Evolutionary conservation across 129 eudicot genomes (phyloP).

Genomic region (Flaveria robusta): DNA sequence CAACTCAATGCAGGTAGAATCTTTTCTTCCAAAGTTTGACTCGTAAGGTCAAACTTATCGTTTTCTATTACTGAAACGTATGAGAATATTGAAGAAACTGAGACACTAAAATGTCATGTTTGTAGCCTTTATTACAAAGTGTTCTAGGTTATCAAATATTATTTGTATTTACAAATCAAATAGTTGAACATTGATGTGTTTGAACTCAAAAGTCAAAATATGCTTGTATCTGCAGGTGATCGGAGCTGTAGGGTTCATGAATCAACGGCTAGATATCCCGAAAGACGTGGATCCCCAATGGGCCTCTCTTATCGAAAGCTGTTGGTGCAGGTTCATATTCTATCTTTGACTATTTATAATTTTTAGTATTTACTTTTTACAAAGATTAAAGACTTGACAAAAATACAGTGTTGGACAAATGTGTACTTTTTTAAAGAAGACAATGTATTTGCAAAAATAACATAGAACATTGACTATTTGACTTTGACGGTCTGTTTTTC

Average conservation of each 20-base stretch:
- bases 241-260: constrained; percentile 97
- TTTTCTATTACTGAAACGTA: neutral
- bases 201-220: constrained; percentile 29
- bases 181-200: constrained; percentile 6
- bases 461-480: neutral
- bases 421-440: neutral
- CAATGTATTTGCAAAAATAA: neutral
- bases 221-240: constrained; percentile 59
- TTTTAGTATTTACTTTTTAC: neutral
- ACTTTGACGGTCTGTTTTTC: constrained; percentile 10
- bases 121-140: neutral
- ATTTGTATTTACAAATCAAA: neutral
- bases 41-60: neutral
- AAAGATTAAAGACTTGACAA: neutral
- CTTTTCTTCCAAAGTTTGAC: constrained; percentile 14
- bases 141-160: neutral
- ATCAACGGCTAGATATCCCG: constrained; percentile 83
- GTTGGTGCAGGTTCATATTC: constrained; percentile 74
- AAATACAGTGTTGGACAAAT: neutral
- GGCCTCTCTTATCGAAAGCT: constrained; percentile 81
- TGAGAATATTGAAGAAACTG: neutral
- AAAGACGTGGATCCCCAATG: constrained; percentile 81
- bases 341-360: neutral
- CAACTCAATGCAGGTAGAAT: constrained; percentile 90
- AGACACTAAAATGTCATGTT: neutral